Evolutionary conservation across 768 basidiomycete species (phyloP).

Genomic region (Tricholomella constricta): DNA sequence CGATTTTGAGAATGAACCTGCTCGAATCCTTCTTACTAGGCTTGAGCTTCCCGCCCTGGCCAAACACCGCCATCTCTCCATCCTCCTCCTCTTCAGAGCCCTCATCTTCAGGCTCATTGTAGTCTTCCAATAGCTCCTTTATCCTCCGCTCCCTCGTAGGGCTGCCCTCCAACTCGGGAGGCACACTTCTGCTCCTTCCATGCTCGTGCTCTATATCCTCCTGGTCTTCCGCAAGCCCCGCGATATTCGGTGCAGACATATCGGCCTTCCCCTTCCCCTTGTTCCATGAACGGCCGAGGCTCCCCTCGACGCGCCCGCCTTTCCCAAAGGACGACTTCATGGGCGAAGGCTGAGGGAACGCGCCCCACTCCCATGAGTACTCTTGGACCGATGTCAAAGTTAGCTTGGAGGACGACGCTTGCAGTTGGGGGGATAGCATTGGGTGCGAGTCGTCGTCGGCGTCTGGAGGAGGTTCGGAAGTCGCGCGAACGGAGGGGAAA

Average conservation of each 20-base stretch:
- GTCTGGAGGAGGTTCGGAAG: constrained; percentile 65
- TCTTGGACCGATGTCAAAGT: constrained; percentile 47
- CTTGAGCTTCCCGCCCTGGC: constrained; percentile 56
- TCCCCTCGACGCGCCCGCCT: constrained; percentile 39
- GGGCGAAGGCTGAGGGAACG: constrained; percentile 81
- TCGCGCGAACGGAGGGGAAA: constrained; percentile 45
- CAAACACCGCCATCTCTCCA: constrained; percentile 32
- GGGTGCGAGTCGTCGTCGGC: constrained; percentile 26
- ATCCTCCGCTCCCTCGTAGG: constrained; percentile 31
- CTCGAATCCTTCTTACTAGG: constrained; percentile 62
- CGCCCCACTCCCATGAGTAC: constrained; percentile 96
- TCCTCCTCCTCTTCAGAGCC: constrained; percentile 23
- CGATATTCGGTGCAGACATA: constrained; percentile 1
- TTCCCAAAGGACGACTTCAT: constrained; percentile 54
- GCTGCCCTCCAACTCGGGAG: constrained; percentile 51
- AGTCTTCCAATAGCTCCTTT: constrained; percentile 29
- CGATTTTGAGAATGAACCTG: constrained; percentile 64
- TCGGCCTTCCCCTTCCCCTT: constrained; percentile 31
- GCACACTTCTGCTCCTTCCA: constrained; percentile 58
- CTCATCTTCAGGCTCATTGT: constrained; percentile 9
- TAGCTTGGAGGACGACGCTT: constrained; percentile 15
- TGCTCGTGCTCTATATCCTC: constrained; percentile 28
- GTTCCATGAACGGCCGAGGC: constrained; percentile 18
- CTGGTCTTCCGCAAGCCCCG: constrained; percentile 30
- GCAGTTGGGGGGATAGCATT: constrained; percentile 5